Percentiles rank a stretch among this genome's conserved stretches.
These are phyloP conservation scores for Podochytrium sp. DNA, from an alignment of 192 early-diverging fungal species.

Conservation along the genomic window DNA sequence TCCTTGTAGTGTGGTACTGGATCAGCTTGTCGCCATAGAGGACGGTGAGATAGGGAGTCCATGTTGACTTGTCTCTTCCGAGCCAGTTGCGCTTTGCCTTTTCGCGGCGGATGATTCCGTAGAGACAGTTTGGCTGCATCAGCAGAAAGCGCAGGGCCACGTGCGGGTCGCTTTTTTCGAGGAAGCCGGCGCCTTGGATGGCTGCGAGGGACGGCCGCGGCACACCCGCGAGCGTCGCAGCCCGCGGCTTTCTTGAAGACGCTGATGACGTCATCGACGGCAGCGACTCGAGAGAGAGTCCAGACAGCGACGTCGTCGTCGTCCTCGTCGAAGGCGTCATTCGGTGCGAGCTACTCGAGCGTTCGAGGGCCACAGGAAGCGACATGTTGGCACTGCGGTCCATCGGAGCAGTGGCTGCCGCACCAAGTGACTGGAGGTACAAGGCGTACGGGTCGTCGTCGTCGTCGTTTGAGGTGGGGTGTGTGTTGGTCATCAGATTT, in stretches of 20 bases:
- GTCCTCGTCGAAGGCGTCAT: background rate
- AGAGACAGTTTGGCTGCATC: constrained; percentile 9
- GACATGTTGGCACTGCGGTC: no score
- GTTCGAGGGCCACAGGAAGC: no score
- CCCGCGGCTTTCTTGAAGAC: background rate
- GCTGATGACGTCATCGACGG: background rate
- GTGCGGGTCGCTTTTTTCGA: constrained; percentile 2
- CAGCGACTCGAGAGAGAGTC: constrained; percentile 1
- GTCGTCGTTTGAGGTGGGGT: no score
- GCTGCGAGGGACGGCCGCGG: background rate
- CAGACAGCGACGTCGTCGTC: background rate
- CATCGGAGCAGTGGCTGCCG: no score
- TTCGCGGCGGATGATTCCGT: constrained; percentile 14
- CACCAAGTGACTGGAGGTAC: background rate
- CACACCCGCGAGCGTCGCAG: background rate
- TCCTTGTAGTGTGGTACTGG: background rate
- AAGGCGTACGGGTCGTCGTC: background rate
- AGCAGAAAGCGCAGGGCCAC: background rate
- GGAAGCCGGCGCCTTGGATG: constrained; percentile 14
- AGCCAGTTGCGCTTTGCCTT: background rate
- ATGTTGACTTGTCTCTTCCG: background rate
- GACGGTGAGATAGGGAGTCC: background rate
- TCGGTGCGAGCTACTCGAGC: background rate
- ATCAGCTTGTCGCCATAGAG: background rate
- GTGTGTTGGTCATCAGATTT: no score